Evolutionary conservation across 2,329 filamentous ascomycete species (phyloP).

Genomic region (Fusarium decemcellulare): DNA sequence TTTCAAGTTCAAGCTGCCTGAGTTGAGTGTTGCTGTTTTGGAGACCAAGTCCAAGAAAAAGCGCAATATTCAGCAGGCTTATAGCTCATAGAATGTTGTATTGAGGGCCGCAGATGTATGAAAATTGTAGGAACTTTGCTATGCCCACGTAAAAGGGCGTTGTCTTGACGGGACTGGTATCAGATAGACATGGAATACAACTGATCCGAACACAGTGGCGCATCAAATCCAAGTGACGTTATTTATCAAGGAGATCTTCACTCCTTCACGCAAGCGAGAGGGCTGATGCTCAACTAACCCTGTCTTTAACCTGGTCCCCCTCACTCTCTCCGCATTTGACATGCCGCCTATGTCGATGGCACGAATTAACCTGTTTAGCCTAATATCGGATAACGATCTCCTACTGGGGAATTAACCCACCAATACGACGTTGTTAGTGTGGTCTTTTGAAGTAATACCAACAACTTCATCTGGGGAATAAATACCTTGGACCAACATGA

Average conservation of each 20-base stretch:
- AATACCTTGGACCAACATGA: no score
- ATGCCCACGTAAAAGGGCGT: no score
- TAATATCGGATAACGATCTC: background rate
- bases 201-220: no score
- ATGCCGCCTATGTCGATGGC: background rate
- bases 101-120: no score
- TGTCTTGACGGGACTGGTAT: no score
- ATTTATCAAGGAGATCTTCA: no score
- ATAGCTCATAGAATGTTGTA: background rate
- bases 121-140: background rate
- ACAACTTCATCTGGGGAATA: no score
- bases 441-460: no score
- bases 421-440: background rate
- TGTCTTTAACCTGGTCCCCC: background rate
- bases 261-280: no score
- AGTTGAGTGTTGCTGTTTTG: conserved; percentile 70
- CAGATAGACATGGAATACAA: no score
- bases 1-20: conserved; percentile 67
- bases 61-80: conserved; percentile 6
- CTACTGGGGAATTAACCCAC: background rate
- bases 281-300: no score
- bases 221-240: no score
- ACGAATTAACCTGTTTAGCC: background rate
- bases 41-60: conserved; percentile 54
- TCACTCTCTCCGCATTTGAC: background rate